Evolutionary conservation across 1,284 basidiomycete genomes (phyloP), one percentile per base, ranked within the genome.

Genomic region (Naganishia liquefaciens): DNA sequence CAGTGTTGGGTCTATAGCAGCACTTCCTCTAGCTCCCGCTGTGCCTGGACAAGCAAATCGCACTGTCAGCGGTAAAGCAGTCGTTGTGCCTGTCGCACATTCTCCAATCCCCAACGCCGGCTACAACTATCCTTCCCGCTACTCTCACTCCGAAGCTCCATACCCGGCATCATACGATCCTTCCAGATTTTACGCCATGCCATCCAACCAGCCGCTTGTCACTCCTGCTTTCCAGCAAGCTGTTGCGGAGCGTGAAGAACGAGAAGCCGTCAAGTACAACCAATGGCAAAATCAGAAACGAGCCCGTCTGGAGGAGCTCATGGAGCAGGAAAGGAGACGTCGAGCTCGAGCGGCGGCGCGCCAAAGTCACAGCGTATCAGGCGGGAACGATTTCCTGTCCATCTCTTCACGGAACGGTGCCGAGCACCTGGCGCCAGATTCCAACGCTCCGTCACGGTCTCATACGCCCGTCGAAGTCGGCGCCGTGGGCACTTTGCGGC

Each of bases 201-300:
- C 28, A 3, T 5, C 55, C n/a, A 30, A 27, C 6, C 46, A 47
- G n/a, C 54, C 54, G 23, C 19, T 40, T 21, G 10, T 23, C 54
- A 55, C n/a, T 43, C 25, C 52, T 3, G 23, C 44, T 3, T 49
- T 49, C 37, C 37, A 37, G n/a, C 44, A 47, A 23, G 55, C 44
- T 7, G 42, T 58, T 13, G 30, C 30, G 30, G 55, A 46, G 21
- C 55, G 55, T 11, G 55, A 58, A 37, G 55, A 46, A 13, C 44
- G 55, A 28, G 55, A 58, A 39, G 23, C 37, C 6, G 21, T 30
- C 19, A 58, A 58, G 33, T 58, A 58, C 25, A 33, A 33, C 1
- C 33, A 21, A 42, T 62, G 60, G 60, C 49, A 62, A 11, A 37
- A 51, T 19, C 39, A 62, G 37, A 65, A 65, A 49, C 63, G 63